Conservation (phyloP, 805 yeast genomes). For the Nakazawaea wickerhamii region DNA sequence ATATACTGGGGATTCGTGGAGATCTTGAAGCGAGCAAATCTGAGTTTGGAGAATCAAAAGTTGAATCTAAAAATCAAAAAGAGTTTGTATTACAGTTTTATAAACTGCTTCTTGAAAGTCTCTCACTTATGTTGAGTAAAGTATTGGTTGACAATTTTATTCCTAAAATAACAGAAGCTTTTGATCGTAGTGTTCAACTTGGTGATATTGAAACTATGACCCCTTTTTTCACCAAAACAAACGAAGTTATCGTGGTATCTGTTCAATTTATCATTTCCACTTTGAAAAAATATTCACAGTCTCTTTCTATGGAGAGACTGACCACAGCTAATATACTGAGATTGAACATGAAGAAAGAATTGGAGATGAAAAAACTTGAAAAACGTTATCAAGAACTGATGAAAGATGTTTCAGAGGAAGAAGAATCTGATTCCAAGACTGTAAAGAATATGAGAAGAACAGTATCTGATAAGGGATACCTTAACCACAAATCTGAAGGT, state of each 20-base stretch:
- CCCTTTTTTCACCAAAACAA: background rate
- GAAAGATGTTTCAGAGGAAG: background rate
- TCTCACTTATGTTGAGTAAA: background rate
- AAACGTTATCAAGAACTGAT: background rate
- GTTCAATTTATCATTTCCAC: background rate
- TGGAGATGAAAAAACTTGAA: slow-evolving; percentile 1
- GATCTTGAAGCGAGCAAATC: background rate
- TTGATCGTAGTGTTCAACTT: background rate
- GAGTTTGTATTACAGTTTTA: background rate
- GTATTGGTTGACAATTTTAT: background rate
- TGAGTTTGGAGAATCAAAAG: background rate
- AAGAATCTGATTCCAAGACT: too few relatives aligned
- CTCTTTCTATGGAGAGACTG: slow-evolving; percentile 1
- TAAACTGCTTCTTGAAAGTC: background rate
- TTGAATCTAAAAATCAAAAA: background rate
- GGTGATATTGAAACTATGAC: background rate
- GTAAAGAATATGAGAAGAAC: background rate
- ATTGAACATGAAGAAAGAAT: background rate
- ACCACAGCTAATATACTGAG: background rate
- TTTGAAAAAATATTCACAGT: slow-evolving; percentile 1
- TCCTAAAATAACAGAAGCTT: background rate
- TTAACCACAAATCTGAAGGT: background rate
- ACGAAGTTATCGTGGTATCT: background rate
- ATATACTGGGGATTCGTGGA: background rate
- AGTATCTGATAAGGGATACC: background rate